Evolutionary conservation across 306 rosid species (phyloP).

Genomic region (Heteromeles arbutifolia): DNA sequence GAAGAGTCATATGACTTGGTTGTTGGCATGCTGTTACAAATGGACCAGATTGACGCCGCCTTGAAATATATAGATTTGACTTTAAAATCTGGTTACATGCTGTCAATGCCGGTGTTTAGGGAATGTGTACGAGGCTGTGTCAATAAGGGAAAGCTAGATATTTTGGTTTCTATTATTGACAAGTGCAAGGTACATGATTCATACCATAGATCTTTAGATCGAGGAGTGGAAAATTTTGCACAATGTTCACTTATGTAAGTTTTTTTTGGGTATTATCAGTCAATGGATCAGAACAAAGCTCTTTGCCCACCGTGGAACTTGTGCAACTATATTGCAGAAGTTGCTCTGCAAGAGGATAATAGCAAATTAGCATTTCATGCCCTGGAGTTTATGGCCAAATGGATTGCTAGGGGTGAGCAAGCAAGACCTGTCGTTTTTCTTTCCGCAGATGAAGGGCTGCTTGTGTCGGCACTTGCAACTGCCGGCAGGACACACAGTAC

Average conservation of each 20-base stretch:
- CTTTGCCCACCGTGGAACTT: slow-evolving; percentile 79
- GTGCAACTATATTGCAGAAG: slow-evolving; percentile 61
- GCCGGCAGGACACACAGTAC: slow-evolving; percentile 69
- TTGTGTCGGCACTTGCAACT: slow-evolving; percentile 65
- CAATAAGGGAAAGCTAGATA: slow-evolving; percentile 58
- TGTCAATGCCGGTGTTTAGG: slow-evolving; percentile 54
- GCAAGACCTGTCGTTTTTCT: slow-evolving; percentile 53
- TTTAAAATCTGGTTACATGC: slow-evolving; percentile 59
- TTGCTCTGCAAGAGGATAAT: slow-evolving; percentile 57
- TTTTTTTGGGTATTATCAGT: slow-evolving; percentile 39
- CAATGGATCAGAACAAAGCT: slow-evolving; percentile 84
- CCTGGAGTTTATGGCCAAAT: slow-evolving; percentile 77
- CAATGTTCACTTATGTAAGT: slow-evolving; percentile 18
- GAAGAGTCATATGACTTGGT: slow-evolving; percentile 73
- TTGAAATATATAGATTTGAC: slow-evolving; percentile 62
- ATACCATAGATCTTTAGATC: slow-evolving; percentile 1
- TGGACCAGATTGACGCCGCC: slow-evolving; percentile 49
- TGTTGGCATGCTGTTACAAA: slow-evolving; percentile 61
- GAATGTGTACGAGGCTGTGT: slow-evolving; percentile 53
- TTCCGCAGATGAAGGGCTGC: slow-evolving; percentile 79
- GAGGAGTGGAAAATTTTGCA: slow-evolving; percentile 7
- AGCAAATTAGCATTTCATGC: slow-evolving; percentile 74
- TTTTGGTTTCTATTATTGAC: slow-evolving; percentile 65
- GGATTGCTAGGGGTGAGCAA: slow-evolving; percentile 78
- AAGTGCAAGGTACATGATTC: slow-evolving; percentile 61